These are phyloP conservation scores for Calonectria hongkongensis DNA, from an alignment of 2,329 filamentous ascomycete genomes.

Conservation along the genomic window DNA sequence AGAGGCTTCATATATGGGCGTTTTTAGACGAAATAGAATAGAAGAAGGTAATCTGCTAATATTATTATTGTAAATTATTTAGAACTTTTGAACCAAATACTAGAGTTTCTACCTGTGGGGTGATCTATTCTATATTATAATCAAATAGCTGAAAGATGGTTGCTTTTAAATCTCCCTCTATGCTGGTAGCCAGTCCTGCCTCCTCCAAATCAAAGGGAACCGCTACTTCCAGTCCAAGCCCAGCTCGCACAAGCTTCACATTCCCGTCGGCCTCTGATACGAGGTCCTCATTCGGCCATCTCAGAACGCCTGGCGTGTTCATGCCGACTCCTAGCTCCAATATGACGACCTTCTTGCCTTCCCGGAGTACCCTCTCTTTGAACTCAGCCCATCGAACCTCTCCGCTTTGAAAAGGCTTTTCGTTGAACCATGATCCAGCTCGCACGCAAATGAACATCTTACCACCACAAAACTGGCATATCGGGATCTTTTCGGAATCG, in stretches of 20 bases:
- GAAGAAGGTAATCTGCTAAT: not conserved
- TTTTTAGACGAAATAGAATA: constrained; percentile 10
- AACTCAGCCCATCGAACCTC: constrained; percentile 44
- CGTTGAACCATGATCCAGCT: constrained; percentile 48
- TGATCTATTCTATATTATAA: not conserved
- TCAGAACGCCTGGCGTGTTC: constrained; percentile 50
- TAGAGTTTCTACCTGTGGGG: not conserved
- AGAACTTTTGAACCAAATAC: not conserved
- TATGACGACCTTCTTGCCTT: constrained; percentile 47
- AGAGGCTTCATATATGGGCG: not conserved
- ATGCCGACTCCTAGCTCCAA: constrained; percentile 49
- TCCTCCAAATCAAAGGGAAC: constrained; percentile 50
- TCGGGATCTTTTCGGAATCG: constrained; percentile 41
- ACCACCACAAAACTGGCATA: constrained; percentile 44
- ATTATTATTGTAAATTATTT: not conserved
- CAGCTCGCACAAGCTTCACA: constrained; percentile 46
- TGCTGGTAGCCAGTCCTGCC: constrained; percentile 44
- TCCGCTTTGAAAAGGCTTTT: constrained; percentile 36
- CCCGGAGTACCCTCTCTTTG: constrained; percentile 11
- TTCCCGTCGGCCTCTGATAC: constrained; percentile 36
- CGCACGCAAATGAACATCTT: constrained; percentile 52
- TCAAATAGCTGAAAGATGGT: constrained; percentile 31
- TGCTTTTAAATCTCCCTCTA: constrained; percentile 45
- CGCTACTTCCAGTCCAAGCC: constrained; percentile 47
- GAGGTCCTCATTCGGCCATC: constrained; percentile 53